Conservation (phyloP, 1,284 basidiomycete genomes). For the Boletus hoseneyae region DNA sequence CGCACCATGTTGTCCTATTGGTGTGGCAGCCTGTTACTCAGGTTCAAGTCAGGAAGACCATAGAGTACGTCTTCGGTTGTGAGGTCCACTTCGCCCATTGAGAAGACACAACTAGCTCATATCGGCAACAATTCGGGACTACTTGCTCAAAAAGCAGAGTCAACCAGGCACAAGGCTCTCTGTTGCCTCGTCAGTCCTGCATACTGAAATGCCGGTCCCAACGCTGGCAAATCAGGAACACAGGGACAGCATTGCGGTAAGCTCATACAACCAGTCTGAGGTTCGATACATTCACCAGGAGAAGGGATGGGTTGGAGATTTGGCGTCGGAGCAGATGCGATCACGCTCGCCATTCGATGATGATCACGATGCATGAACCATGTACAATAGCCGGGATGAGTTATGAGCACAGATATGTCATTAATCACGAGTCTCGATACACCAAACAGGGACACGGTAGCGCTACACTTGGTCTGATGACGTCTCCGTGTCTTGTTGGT, state of each 20-base stretch:
- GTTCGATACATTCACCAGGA: slow-evolving; percentile 33
- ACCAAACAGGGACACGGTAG: not conserved
- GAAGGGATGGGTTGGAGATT: slow-evolving; percentile 29
- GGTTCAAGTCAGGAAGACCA: slow-evolving; percentile 79
- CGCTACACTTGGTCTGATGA: slow-evolving; percentile 25
- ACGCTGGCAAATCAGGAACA: slow-evolving; percentile 31
- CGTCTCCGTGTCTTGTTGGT: slow-evolving; percentile 23
- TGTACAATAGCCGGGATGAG: slow-evolving; percentile 17
- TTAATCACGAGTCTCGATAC: slow-evolving; percentile 3
- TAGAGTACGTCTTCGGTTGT: slow-evolving; percentile 44
- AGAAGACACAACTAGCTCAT: slow-evolving; percentile 48
- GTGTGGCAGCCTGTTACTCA: slow-evolving; percentile 75
- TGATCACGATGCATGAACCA: slow-evolving; percentile 29
- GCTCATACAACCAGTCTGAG: slow-evolving; percentile 30
- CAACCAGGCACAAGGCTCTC: slow-evolving; percentile 30
- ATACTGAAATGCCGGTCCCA: slow-evolving; percentile 33
- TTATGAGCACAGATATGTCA: not conserved
- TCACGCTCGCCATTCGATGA: slow-evolving; percentile 30
- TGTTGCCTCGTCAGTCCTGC: slow-evolving; percentile 26
- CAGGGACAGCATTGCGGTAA: slow-evolving; percentile 33
- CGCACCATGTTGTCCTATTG: slow-evolving; percentile 77
- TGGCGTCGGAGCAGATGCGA: slow-evolving; percentile 27
- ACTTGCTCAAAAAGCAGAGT: slow-evolving; percentile 56
- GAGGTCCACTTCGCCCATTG: slow-evolving; percentile 1
- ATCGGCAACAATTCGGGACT: slow-evolving; percentile 63